Evolutionary conservation across 345 rosid genomes (phyloP), one percentile per base, ranked within the genome.

Genomic region (Populus deltoides): DNA sequence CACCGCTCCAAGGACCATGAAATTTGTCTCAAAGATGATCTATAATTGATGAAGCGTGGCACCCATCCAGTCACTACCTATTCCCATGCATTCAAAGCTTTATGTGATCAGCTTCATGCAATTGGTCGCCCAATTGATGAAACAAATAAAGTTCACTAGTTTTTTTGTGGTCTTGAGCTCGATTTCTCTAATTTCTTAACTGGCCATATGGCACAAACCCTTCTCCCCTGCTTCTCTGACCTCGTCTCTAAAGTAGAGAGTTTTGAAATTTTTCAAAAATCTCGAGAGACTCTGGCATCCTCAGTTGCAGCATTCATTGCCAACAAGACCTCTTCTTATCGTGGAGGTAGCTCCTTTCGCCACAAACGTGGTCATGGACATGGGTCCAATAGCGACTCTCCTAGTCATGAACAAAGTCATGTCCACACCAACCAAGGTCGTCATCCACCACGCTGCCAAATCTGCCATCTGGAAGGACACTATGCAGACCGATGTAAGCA

Each of bases 231-330:
- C 22, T 68, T 68, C 4, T 33, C 20, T 7, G 25, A 68, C 12
- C 43, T 68, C 5, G 47, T 77, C 25, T 55, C 80, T 18, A 70
- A 77, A 18, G 51, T 25, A 24, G 22, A 70, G 25, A 77, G 68
- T 4, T 59, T 57, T 77, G 61, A 59, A 39, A 4, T 57, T 13
- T 71, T 78, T 9, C 43, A 70, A 1, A 41, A 43, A 9, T 70
- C 69, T 17, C 75, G 70, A 0, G 69, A 59, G 41, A 41, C 16
- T 63, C 0, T 49, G 3, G 36, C 45, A 0, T n/a, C 71, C 7
- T 17, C 6, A 29, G 11, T 25, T 45, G 51, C 16, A 22, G 51
- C 31, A 20, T 78, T 71, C 35, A 27, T 1, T 27, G 1, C 27
- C 27, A 27, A 27, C 1, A 27, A 27, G 27, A 27, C 1, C 27